phyloP scores from a whole-genome alignment of 2,329 filamentous ascomycete species.

The Westerdykella ornata region DNA sequence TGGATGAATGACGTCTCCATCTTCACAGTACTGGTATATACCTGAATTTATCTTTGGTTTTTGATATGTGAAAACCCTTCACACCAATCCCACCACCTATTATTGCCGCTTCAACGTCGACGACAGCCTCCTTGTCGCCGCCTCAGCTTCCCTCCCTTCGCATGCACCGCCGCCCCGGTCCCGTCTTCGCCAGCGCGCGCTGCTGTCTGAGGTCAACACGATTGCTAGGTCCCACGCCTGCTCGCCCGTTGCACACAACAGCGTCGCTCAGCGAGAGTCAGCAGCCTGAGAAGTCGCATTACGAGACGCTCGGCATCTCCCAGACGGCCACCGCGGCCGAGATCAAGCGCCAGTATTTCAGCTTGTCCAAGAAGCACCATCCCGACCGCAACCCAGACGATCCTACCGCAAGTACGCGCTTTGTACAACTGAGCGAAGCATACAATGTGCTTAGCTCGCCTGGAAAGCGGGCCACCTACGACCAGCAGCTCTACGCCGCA shows the following conservation, averaged over 20 bases:
- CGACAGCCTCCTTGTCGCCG: neutral
- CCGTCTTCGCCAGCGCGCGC: neutral
- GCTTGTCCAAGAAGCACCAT: slow-evolving; percentile 84
- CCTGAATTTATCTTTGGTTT: too few species aligned
- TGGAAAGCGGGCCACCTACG: slow-evolving; percentile 71
- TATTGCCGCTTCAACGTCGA: neutral
- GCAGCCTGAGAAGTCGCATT: slow-evolving; percentile 48
- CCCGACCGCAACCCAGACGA: slow-evolving; percentile 82
- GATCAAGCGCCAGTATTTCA: slow-evolving; percentile 91
- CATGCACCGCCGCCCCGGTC: slow-evolving; percentile 9
- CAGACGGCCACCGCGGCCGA: slow-evolving; percentile 63
- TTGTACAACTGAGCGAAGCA: slow-evolving; percentile 76
- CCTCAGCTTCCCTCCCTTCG: neutral
- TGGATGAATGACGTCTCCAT: too few species aligned
- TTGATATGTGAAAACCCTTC: too few species aligned
- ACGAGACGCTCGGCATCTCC: slow-evolving; percentile 71
- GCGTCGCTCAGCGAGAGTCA: slow-evolving; percentile 18
- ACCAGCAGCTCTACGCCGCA: slow-evolving; percentile 56
- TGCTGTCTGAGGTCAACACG: neutral
- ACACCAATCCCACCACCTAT: too few species aligned
- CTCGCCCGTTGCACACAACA: slow-evolving; percentile 43
- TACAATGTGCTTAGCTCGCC: slow-evolving; percentile 69
- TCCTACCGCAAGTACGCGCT: slow-evolving; percentile 64
- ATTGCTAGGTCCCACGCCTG: too few species aligned
- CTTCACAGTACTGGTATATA: too few species aligned